Evolutionary conservation across 2,329 filamentous ascomycete species (phyloP).

Genomic region (Alternaria metachromatica): DNA sequence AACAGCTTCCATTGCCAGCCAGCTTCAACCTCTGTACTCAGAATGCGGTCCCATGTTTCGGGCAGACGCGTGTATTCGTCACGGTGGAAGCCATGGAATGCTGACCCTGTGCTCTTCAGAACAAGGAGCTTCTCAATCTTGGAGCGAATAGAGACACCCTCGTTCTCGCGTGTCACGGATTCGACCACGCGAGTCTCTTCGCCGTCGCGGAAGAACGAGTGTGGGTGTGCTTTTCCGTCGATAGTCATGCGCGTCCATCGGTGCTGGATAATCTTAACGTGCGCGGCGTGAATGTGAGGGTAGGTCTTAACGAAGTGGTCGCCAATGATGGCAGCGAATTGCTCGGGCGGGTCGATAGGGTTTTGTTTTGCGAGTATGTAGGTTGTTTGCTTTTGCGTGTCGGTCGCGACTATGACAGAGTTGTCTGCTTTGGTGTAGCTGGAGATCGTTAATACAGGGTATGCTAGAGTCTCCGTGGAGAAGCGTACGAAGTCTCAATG

Average conservation of each 20-base stretch:
- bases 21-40: constrained; percentile 90
- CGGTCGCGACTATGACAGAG: constrained; percentile 91
- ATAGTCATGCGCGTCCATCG: constrained; percentile 90
- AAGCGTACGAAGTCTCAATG: constrained; percentile 77
- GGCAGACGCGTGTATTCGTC: constrained; percentile 92
- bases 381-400: constrained; percentile 92
- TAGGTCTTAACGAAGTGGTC: constrained; percentile 90
- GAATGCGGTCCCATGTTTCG: constrained; percentile 93
- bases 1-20: constrained; percentile 86
- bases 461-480: neutral
- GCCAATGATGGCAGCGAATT: constrained; percentile 84
- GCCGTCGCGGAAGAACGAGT: constrained; percentile 92
- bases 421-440: constrained; percentile 96
- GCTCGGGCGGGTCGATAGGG: constrained; percentile 89
- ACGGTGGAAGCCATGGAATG: constrained; percentile 91
- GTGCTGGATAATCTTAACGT: constrained; percentile 83
- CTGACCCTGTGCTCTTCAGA: constrained; percentile 94
- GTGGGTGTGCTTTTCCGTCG: constrained; percentile 88
- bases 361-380: constrained; percentile 95
- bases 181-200: constrained; percentile 86
- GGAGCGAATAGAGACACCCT: constrained; percentile 77
- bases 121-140: constrained; percentile 83
- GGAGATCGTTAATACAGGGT: constrained; percentile 22
- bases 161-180: constrained; percentile 68
- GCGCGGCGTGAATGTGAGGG: constrained; percentile 82